A percentile compares a stretch with the other conserved stretches of the same genome.
Evolutionary conservation across 768 basidiomycete genomes (phyloP).

Genomic region (Tulasnella sp.): DNA sequence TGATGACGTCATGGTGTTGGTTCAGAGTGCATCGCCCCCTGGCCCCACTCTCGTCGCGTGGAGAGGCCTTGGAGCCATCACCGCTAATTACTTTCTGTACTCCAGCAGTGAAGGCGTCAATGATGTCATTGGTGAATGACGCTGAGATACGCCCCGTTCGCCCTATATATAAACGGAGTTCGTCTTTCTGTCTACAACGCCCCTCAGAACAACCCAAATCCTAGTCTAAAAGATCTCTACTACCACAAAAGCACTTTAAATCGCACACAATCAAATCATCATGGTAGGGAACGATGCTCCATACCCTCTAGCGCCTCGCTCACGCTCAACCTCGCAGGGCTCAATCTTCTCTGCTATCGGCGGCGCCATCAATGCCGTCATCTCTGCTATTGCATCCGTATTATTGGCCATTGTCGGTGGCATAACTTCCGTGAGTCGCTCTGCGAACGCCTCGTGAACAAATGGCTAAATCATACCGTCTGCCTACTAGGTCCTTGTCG

Average conservation of each 20-base stretch:
- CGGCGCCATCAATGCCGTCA: slow-evolving; percentile 30
- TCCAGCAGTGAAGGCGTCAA: background rate
- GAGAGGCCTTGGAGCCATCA: background rate
- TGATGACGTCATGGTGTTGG: background rate
- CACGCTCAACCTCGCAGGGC: slow-evolving; percentile 20
- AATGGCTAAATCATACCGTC: background rate
- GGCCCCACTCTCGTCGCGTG: background rate
- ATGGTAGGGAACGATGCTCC: background rate
- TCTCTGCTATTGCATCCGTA: slow-evolving; percentile 29
- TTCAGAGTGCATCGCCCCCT: background rate
- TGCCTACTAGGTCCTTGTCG: slow-evolving; percentile 22
- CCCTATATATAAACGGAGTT: background rate
- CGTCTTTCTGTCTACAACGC: background rate
- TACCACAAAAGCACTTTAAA: background rate
- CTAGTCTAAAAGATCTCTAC: background rate
- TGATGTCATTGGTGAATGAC: background rate
- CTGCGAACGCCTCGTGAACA: background rate
- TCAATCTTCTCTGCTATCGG: slow-evolving; percentile 31
- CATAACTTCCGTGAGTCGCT: slow-evolving; percentile 26
- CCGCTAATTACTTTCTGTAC: too few relatives aligned
- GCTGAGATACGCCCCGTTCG: background rate
- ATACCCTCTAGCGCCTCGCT: background rate
- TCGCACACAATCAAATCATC: background rate
- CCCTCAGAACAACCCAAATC: background rate
- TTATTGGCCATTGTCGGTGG: slow-evolving; percentile 29